phyloP scores from a whole-genome alignment of 2,329 filamentous ascomycete genomes.

The Xylariales sp. region DNA sequence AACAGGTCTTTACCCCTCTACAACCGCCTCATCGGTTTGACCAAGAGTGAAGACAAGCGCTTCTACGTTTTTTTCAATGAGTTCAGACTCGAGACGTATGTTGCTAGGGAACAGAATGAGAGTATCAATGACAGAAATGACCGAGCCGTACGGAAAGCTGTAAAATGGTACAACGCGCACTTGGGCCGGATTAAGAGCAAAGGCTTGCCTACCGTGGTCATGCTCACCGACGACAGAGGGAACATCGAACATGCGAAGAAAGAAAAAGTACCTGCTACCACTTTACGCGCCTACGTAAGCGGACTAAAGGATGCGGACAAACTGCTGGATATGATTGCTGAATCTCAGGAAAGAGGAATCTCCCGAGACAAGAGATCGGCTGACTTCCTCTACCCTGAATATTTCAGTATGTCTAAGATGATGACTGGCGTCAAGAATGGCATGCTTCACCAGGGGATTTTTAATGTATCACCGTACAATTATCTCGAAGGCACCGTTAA shows the following conservation, averaged over 20 bases:
- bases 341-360: slow-evolving; percentile 64
- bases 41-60: slow-evolving; percentile 92
- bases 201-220: slow-evolving; percentile 71
- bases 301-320: slow-evolving; percentile 78
- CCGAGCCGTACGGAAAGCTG: slow-evolving; percentile 78
- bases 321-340: slow-evolving; percentile 88
- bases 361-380: slow-evolving; percentile 58
- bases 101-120: slow-evolving; percentile 70
- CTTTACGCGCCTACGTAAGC: slow-evolving; percentile 72
- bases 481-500: slow-evolving; percentile 92
- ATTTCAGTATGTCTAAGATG: slow-evolving; percentile 84
- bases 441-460: slow-evolving; percentile 86
- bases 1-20: slow-evolving; percentile 92
- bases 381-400: slow-evolving; percentile 81
- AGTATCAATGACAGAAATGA: slow-evolving; percentile 97
- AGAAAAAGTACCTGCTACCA: slow-evolving; percentile 67
- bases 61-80: slow-evolving; percentile 99
- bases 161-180: slow-evolving; percentile 87
- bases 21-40: slow-evolving; percentile 84
- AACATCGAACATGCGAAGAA: slow-evolving; percentile 77
- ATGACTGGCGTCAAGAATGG: slow-evolving; percentile 89
- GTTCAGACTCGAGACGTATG: slow-evolving; percentile 87
- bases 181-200: slow-evolving; percentile 59
- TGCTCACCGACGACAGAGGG: slow-evolving; percentile 89
- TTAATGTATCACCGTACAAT: slow-evolving; percentile 96